Percentiles rank a stretch among this genome's conserved stretches.
Evolutionary conservation across 306 rosid species (phyloP).

Genomic region (Fragaria iinumae): DNA sequence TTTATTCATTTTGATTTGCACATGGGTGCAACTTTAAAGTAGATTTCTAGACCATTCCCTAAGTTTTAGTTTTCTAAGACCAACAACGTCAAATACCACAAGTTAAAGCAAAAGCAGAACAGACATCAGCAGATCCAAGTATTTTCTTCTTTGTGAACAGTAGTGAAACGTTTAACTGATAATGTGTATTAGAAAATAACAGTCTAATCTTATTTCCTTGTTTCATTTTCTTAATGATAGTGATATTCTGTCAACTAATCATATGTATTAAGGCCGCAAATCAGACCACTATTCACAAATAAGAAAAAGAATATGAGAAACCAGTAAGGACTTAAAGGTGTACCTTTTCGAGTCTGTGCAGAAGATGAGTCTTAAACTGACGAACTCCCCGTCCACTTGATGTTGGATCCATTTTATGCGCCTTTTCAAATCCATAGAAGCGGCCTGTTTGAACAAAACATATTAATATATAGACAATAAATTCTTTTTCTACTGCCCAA

Average conservation of each 20-base stretch:
- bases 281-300: conserved; percentile 20
- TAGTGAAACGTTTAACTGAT: background rate
- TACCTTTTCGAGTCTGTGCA: conserved; percentile 85
- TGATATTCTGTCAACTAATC: background rate
- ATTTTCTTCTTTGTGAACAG: background rate
- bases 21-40: background rate
- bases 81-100: background rate
- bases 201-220: background rate
- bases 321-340: conserved; percentile 17
- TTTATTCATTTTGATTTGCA: background rate
- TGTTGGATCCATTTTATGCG: conserved; percentile 72
- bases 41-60: background rate
- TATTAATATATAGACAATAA: conserved; percentile 4
- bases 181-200: background rate
- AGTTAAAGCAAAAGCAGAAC: background rate
- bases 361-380: conserved; percentile 81
- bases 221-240: background rate
- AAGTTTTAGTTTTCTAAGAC: background rate
- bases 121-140: background rate
- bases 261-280: background rate
- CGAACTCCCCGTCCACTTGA: conserved; percentile 96
- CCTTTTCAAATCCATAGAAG: conserved; percentile 92
- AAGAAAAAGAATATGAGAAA: conserved; percentile 18
- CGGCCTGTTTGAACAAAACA: conserved; percentile 60
- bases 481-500: conserved; percentile 13